Conservation (phyloP, 2,329 filamentous ascomycete species). For the Fusarium coffeatum region DNA sequence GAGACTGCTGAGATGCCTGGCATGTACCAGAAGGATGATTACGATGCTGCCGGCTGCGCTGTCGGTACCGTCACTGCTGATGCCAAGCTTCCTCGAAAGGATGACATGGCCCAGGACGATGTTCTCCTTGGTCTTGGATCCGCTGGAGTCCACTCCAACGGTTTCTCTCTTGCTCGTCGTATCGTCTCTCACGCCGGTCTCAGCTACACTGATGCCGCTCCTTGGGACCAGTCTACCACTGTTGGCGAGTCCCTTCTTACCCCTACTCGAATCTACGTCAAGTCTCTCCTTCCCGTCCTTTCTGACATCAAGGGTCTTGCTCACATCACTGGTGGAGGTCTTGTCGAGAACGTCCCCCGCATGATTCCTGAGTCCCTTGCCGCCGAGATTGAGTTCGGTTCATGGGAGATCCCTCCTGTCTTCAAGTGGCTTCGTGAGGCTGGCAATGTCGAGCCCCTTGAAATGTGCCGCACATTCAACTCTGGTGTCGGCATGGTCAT, state of each 20-base stretch:
- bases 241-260: constrained; percentile 85
- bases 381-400: constrained; percentile 80
- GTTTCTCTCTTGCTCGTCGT: constrained; percentile 94
- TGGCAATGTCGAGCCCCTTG: constrained; percentile 76
- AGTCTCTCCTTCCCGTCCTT: constrained; percentile 75
- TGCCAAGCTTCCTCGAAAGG: constrained; percentile 78
- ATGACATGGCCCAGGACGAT: constrained; percentile 83
- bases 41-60: constrained; percentile 91
- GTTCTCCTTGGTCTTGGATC: constrained; percentile 87
- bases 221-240: constrained; percentile 74
- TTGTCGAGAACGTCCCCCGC: constrained; percentile 92
- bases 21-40: constrained; percentile 88
- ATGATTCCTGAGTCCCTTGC: constrained; percentile 85
- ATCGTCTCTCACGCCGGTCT: constrained; percentile 82
- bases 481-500: constrained; percentile 94
- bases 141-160: constrained; percentile 93
- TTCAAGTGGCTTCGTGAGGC: constrained; percentile 86
- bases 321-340: constrained; percentile 95
- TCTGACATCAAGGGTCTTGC: constrained; percentile 88
- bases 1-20: constrained; percentile 99
- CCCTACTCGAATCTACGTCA: constrained; percentile 94
- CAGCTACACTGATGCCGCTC: constrained; percentile 76
- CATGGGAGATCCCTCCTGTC: constrained; percentile 81
- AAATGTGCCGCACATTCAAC: constrained; percentile 96
- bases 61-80: constrained; percentile 81